Evolutionary conservation across 2,329 filamentous ascomycete genomes (phyloP), one percentile per base, ranked within the genome.

Genomic region (Knufia petricola): DNA sequence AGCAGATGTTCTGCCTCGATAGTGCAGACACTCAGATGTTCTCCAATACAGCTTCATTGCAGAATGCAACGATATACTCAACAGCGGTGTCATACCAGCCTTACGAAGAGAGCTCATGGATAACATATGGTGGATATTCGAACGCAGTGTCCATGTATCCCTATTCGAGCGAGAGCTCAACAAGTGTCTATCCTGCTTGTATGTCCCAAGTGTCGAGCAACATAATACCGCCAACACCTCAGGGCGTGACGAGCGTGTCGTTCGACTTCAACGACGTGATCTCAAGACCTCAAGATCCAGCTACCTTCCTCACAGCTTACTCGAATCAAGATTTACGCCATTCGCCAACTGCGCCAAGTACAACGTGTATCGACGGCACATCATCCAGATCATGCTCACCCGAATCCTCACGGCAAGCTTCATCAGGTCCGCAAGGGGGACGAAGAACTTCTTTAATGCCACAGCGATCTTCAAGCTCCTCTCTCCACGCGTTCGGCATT

Each of bases 401-500:
- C 23, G 54, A 51, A 28, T 50, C 54, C n/a, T 48, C 46, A 8
- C 36, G 30, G 31, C 31, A 42, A 8, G 34, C 21, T 12, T 28
- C 13, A n/a, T 39, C 36, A 43, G 49, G 46, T 44, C 43, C 19
- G 8, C 46, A 19, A 30, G 31, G 21, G 12, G 17, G 19, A 13
- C 24, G 37, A 12, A 4, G 49, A 31, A 12, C 46, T 52, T 24
- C 48, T 50, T 10, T 46, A 41, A n/a, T 44, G 49, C 3, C 46
- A 52, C 55, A 52, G 8, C 51, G 49, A 21, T 57, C 55, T 9
- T 59, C 57, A 20, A 58, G 45, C 49, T 47, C 51, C 12, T 56
- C 57, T 3, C 44, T 59, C 9, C 52, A 57, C 38, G 50, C 57
- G 13, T 60, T 59, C 42, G 58, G 58, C 28, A 58, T 58, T 39